These are phyloP conservation scores for Fusarium sp. DNA, from an alignment of 2,329 filamentous ascomycete genomes.

Conservation along the genomic window DNA sequence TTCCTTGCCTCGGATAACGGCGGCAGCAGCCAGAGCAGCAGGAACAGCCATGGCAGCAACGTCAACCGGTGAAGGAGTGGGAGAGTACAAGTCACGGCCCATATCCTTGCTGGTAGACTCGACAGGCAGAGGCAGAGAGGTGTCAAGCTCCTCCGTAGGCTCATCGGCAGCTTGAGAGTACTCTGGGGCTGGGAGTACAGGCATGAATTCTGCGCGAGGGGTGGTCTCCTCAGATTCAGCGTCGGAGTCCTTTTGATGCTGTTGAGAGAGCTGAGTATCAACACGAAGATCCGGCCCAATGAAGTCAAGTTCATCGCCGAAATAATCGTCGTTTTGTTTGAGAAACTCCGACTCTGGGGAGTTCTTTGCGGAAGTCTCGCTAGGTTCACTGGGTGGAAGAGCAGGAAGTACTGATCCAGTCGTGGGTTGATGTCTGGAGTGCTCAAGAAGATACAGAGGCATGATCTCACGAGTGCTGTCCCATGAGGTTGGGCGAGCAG, in stretches of 20 bases:
- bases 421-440: slow-evolving; percentile 57
- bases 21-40: slow-evolving; percentile 44
- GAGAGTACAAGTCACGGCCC: slow-evolving; percentile 58
- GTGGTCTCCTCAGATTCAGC: slow-evolving; percentile 76
- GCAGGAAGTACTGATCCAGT: slow-evolving; percentile 61
- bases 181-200: slow-evolving; percentile 45
- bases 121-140: slow-evolving; percentile 55
- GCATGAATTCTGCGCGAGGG: slow-evolving; percentile 69
- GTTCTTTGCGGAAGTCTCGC: slow-evolving; percentile 54
- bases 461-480: slow-evolving; percentile 77
- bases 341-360: slow-evolving; percentile 51
- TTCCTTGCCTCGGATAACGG: slow-evolving; percentile 41
- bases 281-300: slow-evolving; percentile 53
- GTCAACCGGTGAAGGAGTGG: slow-evolving; percentile 53
- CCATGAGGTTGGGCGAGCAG: slow-evolving; percentile 70
- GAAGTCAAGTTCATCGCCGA: slow-evolving; percentile 40
- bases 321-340: slow-evolving; percentile 48
- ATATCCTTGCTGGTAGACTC: slow-evolving; percentile 59
- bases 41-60: slow-evolving; percentile 42
- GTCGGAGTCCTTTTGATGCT: slow-evolving; percentile 57
- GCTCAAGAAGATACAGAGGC: slow-evolving; percentile 85
- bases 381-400: slow-evolving; percentile 62
- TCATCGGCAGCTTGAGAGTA: slow-evolving; percentile 3
- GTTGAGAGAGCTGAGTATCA: slow-evolving; percentile 54
- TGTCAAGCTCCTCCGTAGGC: slow-evolving; percentile 18